Evolutionary conservation across 2,329 filamentous ascomycete species (phyloP), one percentile per base, ranked within the genome.

Genomic region (Fusarium acutatum): DNA sequence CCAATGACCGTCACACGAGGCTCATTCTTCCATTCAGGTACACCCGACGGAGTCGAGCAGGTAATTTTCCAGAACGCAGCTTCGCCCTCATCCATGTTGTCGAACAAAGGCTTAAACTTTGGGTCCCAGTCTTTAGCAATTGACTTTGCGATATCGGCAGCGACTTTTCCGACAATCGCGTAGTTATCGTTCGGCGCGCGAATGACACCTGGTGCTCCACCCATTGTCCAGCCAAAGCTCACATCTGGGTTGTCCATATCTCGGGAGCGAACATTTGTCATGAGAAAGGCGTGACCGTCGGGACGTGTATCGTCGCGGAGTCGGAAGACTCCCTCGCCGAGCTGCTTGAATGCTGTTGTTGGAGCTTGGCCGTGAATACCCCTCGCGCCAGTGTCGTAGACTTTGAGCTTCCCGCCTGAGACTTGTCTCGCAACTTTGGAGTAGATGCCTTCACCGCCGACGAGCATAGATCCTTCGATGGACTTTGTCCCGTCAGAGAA

Each of bases 21-120:
- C 60, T 90, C 85, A 49, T 89, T 91, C 14, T 81, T 74, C 90
- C 90, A 92, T 49, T 87, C 83, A 0, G 90, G 90, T 0, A 92
- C 88, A 4, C 89, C 89, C 2, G 83, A 83, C 0, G 89, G 90
- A 1, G 84, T 86, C 1, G 89, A 91, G 72, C 88, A 91, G 5
- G 89, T 91, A 53, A 92, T 91, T 74, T 91, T 92, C 88, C 89
- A 91, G 72, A 92, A 92, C 0, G 90, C 89, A 0, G 90, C 87
- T 71, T 92, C 88, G 0, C 79, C 71, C 62, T 86, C 87, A 10
- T 82, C 78, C 87, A 91, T 91, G 40, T 90, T 74, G 11, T 91
- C 88, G 66, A 92, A 87, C 1, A 92, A 79, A 3, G 88, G 84
- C 77, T 83, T 86, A 50, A 92, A 80, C 6, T 86, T 83, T 18